Base-by-base conservation (phyloP, 306 rosid species). In the Fragaria vesca region DNA sequence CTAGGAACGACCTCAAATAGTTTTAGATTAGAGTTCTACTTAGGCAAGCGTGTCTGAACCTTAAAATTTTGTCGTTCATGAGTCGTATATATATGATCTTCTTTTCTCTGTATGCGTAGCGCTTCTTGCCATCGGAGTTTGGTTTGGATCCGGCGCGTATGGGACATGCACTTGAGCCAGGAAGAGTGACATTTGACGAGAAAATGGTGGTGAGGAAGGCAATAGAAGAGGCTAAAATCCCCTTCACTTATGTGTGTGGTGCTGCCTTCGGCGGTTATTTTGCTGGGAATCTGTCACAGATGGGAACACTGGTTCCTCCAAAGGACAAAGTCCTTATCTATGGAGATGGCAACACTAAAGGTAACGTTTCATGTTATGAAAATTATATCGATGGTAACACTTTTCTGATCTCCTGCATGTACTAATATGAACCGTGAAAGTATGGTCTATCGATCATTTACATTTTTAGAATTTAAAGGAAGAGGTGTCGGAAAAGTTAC, bases 91-190 rank as follows among this genome's bases (percentile, higher is more conserved):
- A 24, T 24, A 52, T 55, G 11, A 7, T 2, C 30, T 24, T 11
- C 21, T 8, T 58, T 58, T 11, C 34, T 20, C 21, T 57, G 5
- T 57, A 2, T 21, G 32, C 34, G 50, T 20, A 93, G 98, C 96
- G 98, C 74, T 94, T 92, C 67, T 58, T 94, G 43, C 98, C 98
- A 20, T 94, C 98, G 17, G 98, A 94, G 73, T 94, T 92, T 32
- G 98, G 98, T 1, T 76, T 90, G 40, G 98, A 94, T 71, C 95
- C 97, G 17, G 86, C 93, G 48, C 84, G 79, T 0, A 90, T 94
- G 98, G 89, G 83, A 16, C 77, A 94, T 73, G 98, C 97, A 26
- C 84, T 94, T n/a, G 95, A 92, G 79, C 97, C 95, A 0, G 97
- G 97, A 87, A 89, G 89, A 81, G 93, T 85, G 0, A 72, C 98